Conservation (phyloP, 148 eudicot genomes). For the Chenopodium berlandieri region DNA sequence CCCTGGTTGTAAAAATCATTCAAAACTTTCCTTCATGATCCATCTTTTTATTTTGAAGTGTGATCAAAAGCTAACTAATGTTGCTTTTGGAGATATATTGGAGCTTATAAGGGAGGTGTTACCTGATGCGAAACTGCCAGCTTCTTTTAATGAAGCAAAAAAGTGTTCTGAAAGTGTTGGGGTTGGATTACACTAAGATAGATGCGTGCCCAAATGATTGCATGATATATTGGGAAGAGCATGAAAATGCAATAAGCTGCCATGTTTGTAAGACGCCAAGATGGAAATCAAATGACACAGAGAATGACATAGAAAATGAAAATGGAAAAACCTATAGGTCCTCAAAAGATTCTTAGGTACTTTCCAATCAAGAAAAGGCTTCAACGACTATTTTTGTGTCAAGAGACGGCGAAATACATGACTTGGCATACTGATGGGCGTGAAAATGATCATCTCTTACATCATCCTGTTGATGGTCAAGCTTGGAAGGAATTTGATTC, state of each 20-base stretch:
- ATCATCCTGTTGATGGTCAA: constrained; percentile 1
- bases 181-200: neutral
- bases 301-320: neutral
- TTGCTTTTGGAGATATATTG: neutral
- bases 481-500: constrained; percentile 9
- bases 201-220: constrained; percentile 1
- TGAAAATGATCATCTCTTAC: neutral
- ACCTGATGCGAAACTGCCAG: neutral
- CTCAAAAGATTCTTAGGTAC: constrained; percentile 1
- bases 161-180: neutral
- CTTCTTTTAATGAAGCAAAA: neutral
- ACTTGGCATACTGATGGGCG: neutral
- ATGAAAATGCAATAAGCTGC: neutral
- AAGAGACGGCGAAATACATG: constrained; percentile 1
- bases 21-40: neutral
- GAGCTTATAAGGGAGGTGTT: neutral
- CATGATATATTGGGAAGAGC: neutral
- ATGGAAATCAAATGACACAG: neutral
- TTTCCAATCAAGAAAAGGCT: constrained; percentile 2
- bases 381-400: neutral
- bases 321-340: neutral
- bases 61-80: neutral
- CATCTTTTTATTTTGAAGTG: neutral
- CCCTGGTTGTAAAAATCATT: neutral
- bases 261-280: neutral